These are phyloP conservation scores for Exutisphaerella laricina DNA, from an alignment of 2,329 filamentous ascomycete genomes.

Conservation along the genomic window DNA sequence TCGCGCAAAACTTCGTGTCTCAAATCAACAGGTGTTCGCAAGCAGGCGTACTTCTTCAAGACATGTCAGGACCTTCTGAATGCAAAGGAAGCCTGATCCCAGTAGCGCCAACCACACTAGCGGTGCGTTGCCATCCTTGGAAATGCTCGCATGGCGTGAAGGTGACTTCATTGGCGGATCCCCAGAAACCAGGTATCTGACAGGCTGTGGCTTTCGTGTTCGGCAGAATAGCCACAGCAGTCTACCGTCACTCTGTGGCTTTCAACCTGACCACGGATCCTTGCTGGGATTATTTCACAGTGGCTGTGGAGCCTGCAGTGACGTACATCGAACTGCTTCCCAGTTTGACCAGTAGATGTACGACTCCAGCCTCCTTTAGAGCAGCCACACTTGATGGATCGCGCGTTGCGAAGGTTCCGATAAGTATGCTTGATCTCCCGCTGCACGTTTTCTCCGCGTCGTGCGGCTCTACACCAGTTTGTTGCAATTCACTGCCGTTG, in stretches of 20 bases:
- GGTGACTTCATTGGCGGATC: background rate
- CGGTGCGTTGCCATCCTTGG: background rate
- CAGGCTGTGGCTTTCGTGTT: background rate
- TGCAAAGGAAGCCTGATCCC: background rate
- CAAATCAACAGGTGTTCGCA: too few species aligned
- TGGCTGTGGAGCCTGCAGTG: background rate
- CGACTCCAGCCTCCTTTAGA: conserved; percentile 3
- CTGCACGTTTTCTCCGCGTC: background rate
- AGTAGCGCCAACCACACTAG: background rate
- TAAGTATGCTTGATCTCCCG: background rate
- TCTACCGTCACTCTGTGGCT: background rate
- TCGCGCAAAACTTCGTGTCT: too few species aligned
- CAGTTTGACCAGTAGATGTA: conserved; percentile 1
- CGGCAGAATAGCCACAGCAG: background rate
- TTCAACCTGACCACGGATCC: background rate
- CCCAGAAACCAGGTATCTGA: background rate
- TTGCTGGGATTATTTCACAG: background rate
- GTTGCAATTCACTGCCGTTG: too few species aligned
- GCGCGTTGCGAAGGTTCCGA: background rate
- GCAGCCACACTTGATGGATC: conserved; percentile 3
- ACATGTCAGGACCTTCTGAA: too few species aligned
- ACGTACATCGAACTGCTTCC: background rate
- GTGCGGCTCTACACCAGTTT: background rate
- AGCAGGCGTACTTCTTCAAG: too few species aligned
- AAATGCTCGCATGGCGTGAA: background rate